These are phyloP conservation scores for Aspergillus spinulosporus DNA, from an alignment of 2,329 filamentous ascomycete genomes.

Conservation along the genomic window DNA sequence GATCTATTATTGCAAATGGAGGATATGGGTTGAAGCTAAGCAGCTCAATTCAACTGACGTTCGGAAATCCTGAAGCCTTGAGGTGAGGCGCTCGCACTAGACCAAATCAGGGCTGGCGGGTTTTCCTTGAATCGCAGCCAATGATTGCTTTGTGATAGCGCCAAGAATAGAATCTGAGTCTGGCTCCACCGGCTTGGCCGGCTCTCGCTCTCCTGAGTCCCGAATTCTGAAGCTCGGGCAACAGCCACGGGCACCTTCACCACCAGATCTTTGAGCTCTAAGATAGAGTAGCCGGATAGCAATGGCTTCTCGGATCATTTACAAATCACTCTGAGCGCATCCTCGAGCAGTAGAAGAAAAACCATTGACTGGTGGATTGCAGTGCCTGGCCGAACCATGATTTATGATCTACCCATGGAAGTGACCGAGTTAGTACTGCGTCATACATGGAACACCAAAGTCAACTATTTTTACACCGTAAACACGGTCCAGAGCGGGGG, in stretches of 20 bases:
- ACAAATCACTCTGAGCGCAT: no score
- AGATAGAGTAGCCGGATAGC: no score
- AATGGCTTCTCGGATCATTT: no score
- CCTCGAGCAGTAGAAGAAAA: no score
- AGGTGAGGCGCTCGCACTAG: neutral
- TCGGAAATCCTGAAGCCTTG: neutral
- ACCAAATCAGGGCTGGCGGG: neutral
- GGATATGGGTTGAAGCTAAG: neutral
- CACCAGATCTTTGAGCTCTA: no score
- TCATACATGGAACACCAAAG: slow-evolving; percentile 8
- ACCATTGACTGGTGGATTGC: no score
- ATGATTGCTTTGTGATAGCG: neutral
- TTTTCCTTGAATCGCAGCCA: neutral
- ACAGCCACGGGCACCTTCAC: no score
- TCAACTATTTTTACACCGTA: neutral
- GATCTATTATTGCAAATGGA: neutral
- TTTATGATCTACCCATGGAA: slow-evolving; percentile 2
- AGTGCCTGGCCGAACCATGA: neutral
- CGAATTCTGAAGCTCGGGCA: neutral
- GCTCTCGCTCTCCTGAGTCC: neutral
- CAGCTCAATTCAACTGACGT: neutral
- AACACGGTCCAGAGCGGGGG: neutral
- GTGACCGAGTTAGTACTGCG: slow-evolving; percentile 1
- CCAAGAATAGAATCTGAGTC: slow-evolving; percentile 3
- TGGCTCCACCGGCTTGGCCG: neutral